Evolutionary conservation across 1,284 basidiomycete species (phyloP).

Genomic region (Sphaerobolus stellatus): DNA sequence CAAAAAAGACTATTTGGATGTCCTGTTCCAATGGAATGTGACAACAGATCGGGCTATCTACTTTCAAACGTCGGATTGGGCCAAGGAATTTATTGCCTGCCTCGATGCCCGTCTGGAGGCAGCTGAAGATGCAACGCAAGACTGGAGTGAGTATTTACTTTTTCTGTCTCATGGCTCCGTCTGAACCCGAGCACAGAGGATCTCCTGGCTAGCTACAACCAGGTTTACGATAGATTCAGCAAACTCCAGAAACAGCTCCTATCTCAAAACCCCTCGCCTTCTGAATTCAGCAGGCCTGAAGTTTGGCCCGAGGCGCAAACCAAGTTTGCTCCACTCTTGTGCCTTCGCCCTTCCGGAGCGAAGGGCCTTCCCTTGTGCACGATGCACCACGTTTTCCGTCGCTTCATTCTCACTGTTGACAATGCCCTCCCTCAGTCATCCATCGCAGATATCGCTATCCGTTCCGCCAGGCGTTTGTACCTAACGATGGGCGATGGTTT

Average conservation of each 20-base stretch:
- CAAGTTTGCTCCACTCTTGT: neutral
- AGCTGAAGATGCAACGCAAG: too few relatives aligned
- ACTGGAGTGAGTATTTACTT: too few relatives aligned
- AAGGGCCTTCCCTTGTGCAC: neutral
- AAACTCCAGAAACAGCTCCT: neutral
- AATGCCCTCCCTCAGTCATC: neutral
- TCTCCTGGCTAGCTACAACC: too few relatives aligned
- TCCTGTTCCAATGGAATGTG: too few relatives aligned
- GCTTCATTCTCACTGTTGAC: neutral
- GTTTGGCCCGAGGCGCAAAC: neutral
- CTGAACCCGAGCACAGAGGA: too few relatives aligned
- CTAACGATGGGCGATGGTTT: neutral
- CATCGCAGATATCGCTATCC: neutral
- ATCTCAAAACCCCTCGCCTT: neutral
- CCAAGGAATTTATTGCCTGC: too few relatives aligned
- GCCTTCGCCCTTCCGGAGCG: neutral
- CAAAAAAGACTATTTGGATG: too few relatives aligned
- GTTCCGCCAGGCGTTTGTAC: neutral
- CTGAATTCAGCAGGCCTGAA: neutral
- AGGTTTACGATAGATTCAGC: neutral
- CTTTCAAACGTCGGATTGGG: too few relatives aligned
- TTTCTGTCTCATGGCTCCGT: too few relatives aligned
- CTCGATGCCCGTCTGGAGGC: too few relatives aligned
- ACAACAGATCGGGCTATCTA: too few relatives aligned
- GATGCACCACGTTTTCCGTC: neutral